phyloP scores from a whole-genome alignment of 495 filamentous ascomycete genomes.

The Bacidia gigantensis region DNA sequence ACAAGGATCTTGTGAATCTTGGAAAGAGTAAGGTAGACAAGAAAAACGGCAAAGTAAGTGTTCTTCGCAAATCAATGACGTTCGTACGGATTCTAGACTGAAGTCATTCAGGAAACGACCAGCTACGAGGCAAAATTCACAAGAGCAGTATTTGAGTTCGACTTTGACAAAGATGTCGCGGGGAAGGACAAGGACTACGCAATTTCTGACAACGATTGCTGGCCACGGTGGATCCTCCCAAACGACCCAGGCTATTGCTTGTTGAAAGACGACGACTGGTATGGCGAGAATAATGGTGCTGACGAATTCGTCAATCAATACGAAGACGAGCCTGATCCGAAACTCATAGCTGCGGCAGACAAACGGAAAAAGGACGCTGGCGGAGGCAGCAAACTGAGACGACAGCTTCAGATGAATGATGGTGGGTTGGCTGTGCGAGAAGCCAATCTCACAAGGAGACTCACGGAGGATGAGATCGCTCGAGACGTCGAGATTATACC shows the following conservation, averaged over 20 bases:
- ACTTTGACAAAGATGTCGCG: not conserved
- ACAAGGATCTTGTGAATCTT: not conserved
- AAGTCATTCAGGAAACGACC: not conserved
- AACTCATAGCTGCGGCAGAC: not conserved
- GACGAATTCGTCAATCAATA: not conserved
- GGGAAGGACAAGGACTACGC: not conserved
- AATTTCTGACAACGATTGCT: conserved; percentile 1
- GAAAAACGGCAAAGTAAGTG: not conserved
- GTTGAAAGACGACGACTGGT: conserved; percentile 1
- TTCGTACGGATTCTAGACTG: not conserved
- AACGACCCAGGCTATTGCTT: conserved; percentile 1
- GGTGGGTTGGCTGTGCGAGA: conserved; percentile 1
- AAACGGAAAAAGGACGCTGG: not conserved
- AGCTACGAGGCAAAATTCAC: not conserved
- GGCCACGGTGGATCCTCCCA: conserved; percentile 1
- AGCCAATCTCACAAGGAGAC: conserved; percentile 1
- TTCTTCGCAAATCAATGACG: not conserved
- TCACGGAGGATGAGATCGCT: conserved; percentile 4
- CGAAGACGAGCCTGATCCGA: not conserved
- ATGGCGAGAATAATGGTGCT: not conserved
- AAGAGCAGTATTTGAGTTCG: not conserved
- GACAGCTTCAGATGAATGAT: not conserved
- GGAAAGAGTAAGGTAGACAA: not conserved
- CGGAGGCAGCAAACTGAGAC: not conserved
- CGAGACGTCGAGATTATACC: not conserved